Evolutionary conservation across 2,329 filamentous ascomycete species (phyloP), one percentile per base, ranked within the genome.

Genomic region (Neophaeococcomyces aloes): DNA sequence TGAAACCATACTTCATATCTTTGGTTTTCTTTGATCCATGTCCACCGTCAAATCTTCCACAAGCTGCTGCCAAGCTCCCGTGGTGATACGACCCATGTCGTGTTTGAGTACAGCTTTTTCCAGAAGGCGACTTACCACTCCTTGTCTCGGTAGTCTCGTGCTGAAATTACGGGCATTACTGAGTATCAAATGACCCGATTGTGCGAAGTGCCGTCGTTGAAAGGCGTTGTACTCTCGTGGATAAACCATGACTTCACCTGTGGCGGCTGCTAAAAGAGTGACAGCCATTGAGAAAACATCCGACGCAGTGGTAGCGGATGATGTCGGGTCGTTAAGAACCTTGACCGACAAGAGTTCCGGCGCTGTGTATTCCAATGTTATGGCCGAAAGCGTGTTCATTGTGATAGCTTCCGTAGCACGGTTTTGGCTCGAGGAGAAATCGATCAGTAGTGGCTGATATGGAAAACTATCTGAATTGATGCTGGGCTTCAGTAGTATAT

Each of bases 241-340:
- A 44, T 69, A 69, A 1, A 70, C 52, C 7, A 65, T 53, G n/a
- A 67, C 42, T 49, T 69, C 63, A 1, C 67, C 67, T 4, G 65
- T 70, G 2, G 64, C 66, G 10, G 63, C 65, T 1, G 65, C 65
- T 14, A 69, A 57, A 5, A 69, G 53, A 4, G 65, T 69, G 10
- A 67, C 61, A 4, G 65, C 67, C 2, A 69, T 58, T 0, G 66
- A 68, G 45, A 69, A 70, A 1, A 69, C 60, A 47, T 70, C 67
- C 7, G 65, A 65, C 2, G 62, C 58, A 1, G 61, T 56, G 0
- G 64, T 65, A 4, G 65, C 60, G 1, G 54, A 50, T 0, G 56
- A 54, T 10, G 56, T 57, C 1, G 59, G 56, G 2, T 64, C 60
- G 4, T 53, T 61, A 17, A 66, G 47, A 4, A 65, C 60, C 4